Conservation (phyloP, 202 grass and related monocot genomes). For the Musa balbisiana region DNA sequence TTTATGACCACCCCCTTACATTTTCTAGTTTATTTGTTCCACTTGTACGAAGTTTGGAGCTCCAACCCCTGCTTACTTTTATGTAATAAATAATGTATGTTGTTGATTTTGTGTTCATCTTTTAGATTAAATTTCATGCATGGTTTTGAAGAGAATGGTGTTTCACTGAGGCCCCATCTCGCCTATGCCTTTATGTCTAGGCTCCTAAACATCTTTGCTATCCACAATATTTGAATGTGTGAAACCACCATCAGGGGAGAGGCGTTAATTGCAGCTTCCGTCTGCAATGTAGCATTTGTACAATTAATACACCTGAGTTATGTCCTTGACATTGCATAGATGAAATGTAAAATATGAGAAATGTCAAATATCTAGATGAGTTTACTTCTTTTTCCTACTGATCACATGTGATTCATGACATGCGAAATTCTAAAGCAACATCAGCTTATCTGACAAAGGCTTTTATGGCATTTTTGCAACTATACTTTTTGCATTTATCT, state of each 20-base stretch:
- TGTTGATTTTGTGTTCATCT: too few species aligned
- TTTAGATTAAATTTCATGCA: too few species aligned
- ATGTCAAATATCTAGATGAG: not conserved
- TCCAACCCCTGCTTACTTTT: too few species aligned
- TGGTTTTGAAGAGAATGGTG: too few species aligned
- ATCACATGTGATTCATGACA: not conserved
- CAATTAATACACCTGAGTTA: not conserved
- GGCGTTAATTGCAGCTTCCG: not conserved
- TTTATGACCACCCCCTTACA: too few species aligned
- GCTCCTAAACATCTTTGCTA: not conserved
- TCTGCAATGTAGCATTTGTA: not conserved
- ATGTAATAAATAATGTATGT: too few species aligned
- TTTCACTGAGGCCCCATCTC: too few species aligned
- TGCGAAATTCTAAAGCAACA: not conserved
- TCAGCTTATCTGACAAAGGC: not conserved
- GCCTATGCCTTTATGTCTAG: too few species aligned
- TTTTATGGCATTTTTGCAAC: not conserved
- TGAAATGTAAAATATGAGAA: not conserved
- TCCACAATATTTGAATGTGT: not conserved
- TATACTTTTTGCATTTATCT: not conserved
- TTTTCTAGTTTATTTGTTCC: too few species aligned
- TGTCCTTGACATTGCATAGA: not conserved
- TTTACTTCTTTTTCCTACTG: not conserved
- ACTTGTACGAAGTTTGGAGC: too few species aligned
- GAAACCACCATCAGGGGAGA: not conserved